A percentile compares a stretch with the other conserved stretches of the same genome.
Evolutionary conservation across 371 early-diverging fungal species (phyloP).

Genomic region (Mucor piriformis): DNA sequence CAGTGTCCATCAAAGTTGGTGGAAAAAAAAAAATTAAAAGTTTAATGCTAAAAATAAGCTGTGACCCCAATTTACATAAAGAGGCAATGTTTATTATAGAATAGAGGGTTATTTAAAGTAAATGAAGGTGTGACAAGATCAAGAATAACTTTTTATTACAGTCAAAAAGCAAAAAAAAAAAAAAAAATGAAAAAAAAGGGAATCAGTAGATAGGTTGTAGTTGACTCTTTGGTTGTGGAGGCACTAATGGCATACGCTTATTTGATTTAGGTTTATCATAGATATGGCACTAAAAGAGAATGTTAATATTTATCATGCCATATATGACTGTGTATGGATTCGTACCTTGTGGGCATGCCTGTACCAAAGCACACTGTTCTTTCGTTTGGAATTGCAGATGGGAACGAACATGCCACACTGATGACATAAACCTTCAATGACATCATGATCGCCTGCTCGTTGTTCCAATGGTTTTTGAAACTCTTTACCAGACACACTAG

Average conservation of each 20-base stretch:
- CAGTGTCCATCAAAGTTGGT: too few species aligned
- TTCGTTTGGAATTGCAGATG: conserved; percentile 74
- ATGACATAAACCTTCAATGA: conserved; percentile 85
- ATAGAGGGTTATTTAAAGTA: too few species aligned
- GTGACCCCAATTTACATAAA: too few species aligned
- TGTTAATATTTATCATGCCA: neutral
- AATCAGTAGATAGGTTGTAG: neutral
- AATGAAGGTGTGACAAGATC: too few species aligned
- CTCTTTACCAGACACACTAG: conserved; percentile 81
- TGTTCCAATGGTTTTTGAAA: conserved; percentile 76
- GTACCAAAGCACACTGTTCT: conserved; percentile 84
- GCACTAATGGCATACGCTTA: conserved; percentile 3
- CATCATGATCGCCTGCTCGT: conserved; percentile 58
- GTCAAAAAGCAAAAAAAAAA: too few species aligned
- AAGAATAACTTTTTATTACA: too few species aligned
- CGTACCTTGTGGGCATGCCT: conserved; percentile 83
- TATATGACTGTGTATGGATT: neutral
- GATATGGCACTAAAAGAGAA: conserved; percentile 61
- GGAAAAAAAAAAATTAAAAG: too few species aligned
- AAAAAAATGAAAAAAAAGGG: too few species aligned
- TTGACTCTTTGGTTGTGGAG: neutral
- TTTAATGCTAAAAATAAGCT: too few species aligned
- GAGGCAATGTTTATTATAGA: too few species aligned
- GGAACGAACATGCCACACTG: conserved; percentile 85
- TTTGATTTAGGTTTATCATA: conserved; percentile 72